A percentile compares a stretch with the other conserved stretches of the same genome.
Conservation (phyloP, 768 basidiomycete species). For the Termitomyces sp. region DNA sequence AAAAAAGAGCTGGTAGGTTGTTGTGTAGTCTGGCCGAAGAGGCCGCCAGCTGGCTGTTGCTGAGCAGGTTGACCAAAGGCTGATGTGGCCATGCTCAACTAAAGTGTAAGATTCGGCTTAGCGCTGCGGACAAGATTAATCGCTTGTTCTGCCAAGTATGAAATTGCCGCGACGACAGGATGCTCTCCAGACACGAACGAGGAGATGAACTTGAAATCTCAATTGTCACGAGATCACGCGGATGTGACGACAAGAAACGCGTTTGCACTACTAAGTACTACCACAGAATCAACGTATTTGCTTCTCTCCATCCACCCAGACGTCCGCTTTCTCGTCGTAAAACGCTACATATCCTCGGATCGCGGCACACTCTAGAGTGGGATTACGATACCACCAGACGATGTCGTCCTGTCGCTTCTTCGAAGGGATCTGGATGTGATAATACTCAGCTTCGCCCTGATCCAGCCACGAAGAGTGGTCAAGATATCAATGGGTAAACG, state of each 20-base stretch:
- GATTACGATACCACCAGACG: slow-evolving; percentile 61
- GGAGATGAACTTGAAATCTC: neutral
- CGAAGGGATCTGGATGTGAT: slow-evolving; percentile 40
- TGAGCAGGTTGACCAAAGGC: slow-evolving; percentile 25
- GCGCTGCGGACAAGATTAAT: slow-evolving; percentile 24
- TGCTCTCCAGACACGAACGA: neutral
- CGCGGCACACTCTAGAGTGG: slow-evolving; percentile 42
- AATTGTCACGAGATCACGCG: slow-evolving; percentile 4
- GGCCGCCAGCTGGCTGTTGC: slow-evolving; percentile 14
- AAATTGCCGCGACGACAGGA: neutral
- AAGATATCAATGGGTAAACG: neutral
- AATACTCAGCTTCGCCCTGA: slow-evolving; percentile 59
- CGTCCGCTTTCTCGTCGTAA: slow-evolving; percentile 64
- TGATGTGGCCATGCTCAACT: slow-evolving; percentile 17
- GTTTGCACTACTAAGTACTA: neutral
- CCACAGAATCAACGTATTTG: slow-evolving; percentile 24
- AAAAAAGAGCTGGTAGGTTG: slow-evolving; percentile 19
- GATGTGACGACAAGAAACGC: neutral
- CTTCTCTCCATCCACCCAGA: slow-evolving; percentile 57
- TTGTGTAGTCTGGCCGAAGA: slow-evolving; percentile 24
- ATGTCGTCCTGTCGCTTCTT: slow-evolving; percentile 41
- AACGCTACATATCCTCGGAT: slow-evolving; percentile 52
- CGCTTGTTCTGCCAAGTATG: slow-evolving; percentile 2
- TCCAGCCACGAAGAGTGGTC: neutral
- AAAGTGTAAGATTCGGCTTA: slow-evolving; percentile 21